Evolutionary conservation across 225 moss, liverwort and hornwort genomes (phyloP), one percentile per base, ranked within the genome.

Genomic region (Physcomitrium patens): DNA sequence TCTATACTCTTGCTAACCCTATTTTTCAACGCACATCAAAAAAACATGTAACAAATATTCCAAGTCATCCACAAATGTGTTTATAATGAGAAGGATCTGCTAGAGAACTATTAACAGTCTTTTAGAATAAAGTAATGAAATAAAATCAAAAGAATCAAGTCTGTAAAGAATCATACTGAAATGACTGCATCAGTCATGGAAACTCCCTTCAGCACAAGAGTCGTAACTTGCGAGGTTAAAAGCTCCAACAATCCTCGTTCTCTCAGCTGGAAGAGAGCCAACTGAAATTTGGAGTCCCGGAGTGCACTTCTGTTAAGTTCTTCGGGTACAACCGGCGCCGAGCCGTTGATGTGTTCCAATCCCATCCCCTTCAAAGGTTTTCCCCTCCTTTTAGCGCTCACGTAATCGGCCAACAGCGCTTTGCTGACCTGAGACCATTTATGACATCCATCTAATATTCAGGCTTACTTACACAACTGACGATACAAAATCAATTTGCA

Each of bases 341-440:
- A 77, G 12, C 72, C 80, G 42, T 93, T 99, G 68, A 99, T 87
- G 72, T 99, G 91, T 50, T 99, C 95, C 81, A 99, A 71, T 12
- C 95, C 95, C 80, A 95, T 77, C 56, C 90, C 90, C 73, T 84
- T 91, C 31, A 99, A 51, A 28, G 93, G 86, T 19, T 71, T 83
- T 31, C 89, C 85, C 71, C 76, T 91, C 79, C 72, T 90, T 15
- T 71, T 72, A 28, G 90, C 67, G 22, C 86, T 74, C 59, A 92
- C 50, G 70, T 86, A 93, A 64, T 99, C 95, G 1, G 68, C 84
- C 63, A 95, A 71, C 54, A 99, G 75, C 22, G 90, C 89, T 82
- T 99, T 99, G 86, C 99, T 99, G 23, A 99, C 95, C 99, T 99
- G 86, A 22, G 47, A 55, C 56, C 56, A 37, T 4, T 71, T 0